Percentiles rank a stretch among this genome's conserved stretches.
Evolutionary conservation across 306 rosid species (phyloP).

Genomic region (Dryas alaskensis): DNA sequence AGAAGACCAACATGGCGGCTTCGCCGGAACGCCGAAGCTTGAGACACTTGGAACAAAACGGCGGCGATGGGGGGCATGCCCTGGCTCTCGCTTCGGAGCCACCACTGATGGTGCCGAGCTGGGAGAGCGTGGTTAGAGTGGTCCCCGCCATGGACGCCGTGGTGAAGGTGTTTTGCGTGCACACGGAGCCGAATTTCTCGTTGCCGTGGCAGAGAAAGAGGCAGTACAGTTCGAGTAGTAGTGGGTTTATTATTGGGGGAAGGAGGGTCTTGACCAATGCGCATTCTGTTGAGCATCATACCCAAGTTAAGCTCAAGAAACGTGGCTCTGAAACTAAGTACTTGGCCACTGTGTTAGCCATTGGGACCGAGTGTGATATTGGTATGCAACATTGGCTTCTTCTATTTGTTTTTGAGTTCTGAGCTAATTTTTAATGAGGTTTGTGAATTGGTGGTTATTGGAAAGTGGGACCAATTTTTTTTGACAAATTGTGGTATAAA

Average conservation of each 20-base stretch:
- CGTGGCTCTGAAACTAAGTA: constrained; percentile 83
- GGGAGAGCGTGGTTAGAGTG: constrained; percentile 50
- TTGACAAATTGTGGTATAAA: background rate
- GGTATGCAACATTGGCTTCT: constrained; percentile 21
- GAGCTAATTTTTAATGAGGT: background rate
- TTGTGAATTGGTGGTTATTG: background rate
- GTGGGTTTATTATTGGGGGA: constrained; percentile 67
- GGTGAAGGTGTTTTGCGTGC: constrained; percentile 77
- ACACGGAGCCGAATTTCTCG: constrained; percentile 81
- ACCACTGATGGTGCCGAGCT: constrained; percentile 27
- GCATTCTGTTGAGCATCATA: constrained; percentile 78
- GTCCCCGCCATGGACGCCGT: constrained; percentile 79
- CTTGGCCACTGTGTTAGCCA: constrained; percentile 80
- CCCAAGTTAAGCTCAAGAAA: constrained; percentile 80
- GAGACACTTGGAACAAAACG: constrained; percentile 42
- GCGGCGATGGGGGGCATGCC: constrained; percentile 34
- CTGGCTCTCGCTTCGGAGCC: constrained; percentile 30
- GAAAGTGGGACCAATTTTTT: background rate
- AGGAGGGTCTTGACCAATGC: constrained; percentile 75
- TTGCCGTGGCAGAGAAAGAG: constrained; percentile 84
- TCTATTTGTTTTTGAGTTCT: background rate
- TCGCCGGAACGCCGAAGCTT: constrained; percentile 42
- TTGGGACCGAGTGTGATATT: constrained; percentile 85
- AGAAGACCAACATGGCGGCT: constrained; percentile 11
- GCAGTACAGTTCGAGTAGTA: constrained; percentile 72